phyloP scores from a whole-genome alignment of 2,329 filamentous ascomycete species.

The Talaromyces sp. region DNA sequence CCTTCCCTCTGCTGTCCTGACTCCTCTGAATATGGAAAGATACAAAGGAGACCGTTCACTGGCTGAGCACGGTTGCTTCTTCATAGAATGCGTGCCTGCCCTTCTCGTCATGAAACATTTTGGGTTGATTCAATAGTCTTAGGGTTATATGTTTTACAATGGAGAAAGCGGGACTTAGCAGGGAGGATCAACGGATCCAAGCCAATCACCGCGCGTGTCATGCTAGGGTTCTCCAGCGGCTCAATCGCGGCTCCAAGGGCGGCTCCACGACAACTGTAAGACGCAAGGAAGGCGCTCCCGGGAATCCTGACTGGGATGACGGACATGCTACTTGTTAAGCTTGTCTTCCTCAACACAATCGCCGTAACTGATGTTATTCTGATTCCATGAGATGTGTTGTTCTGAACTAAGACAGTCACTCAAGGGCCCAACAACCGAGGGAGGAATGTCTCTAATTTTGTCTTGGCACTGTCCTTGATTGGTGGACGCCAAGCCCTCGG shows the following conservation, averaged over 20 bases:
- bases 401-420: not conserved
- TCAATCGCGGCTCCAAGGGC: conserved; percentile 1
- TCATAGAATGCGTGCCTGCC: too few species aligned
- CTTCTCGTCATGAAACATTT: too few species aligned
- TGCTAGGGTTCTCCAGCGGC: not conserved
- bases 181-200: not conserved
- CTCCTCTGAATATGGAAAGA: too few species aligned
- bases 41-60: too few species aligned
- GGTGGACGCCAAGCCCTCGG: not conserved
- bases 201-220: conserved; percentile 1
- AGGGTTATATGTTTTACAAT: too few species aligned
- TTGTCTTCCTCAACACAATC: not conserved
- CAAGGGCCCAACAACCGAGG: not conserved
- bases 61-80: too few species aligned
- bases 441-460: not conserved
- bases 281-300: not conserved
- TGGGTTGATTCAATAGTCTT: too few species aligned
- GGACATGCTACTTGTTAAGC: too few species aligned
- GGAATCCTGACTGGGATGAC: too few species aligned
- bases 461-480: not conserved
- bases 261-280: not conserved
- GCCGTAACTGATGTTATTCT: not conserved
- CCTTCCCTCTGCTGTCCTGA: too few species aligned
- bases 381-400: too few species aligned
- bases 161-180: not conserved